A percentile compares a stretch with the other conserved stretches of the same genome.
phyloP scores from a whole-genome alignment of 192 early-diverging fungal genomes.

The Backusella morwellensis region DNA sequence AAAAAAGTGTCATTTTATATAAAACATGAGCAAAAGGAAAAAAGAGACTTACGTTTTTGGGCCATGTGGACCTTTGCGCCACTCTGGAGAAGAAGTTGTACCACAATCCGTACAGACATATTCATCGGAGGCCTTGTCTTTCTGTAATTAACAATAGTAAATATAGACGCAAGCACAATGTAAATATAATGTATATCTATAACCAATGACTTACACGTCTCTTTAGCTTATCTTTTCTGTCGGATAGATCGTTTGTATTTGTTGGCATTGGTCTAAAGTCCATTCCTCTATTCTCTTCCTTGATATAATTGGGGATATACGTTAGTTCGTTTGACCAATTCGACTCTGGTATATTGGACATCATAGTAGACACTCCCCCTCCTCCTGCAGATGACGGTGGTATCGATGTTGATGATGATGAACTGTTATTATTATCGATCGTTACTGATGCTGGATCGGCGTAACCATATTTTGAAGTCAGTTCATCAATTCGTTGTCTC shows the following conservation, averaged over 20 bases:
- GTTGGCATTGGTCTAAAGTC: not conserved
- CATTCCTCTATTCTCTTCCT: not conserved
- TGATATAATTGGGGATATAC: not conserved
- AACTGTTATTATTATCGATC: not conserved
- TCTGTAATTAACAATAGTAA: slow-evolving; percentile 27
- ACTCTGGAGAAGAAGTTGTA: slow-evolving; percentile 50
- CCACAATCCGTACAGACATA: slow-evolving; percentile 51
- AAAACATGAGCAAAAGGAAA: not conserved
- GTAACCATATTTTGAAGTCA: slow-evolving; percentile 18
- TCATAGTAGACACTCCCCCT: not conserved
- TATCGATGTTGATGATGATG: not conserved
- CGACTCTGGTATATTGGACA: not conserved
- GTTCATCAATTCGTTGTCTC: slow-evolving; percentile 28
- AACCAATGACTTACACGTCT: not conserved
- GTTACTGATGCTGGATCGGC: not conserved
- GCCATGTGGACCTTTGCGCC: slow-evolving; percentile 45
- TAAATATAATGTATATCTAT: not conserved
- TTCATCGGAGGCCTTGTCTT: slow-evolving; percentile 41
- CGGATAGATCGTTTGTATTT: not conserved
- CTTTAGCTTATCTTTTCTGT: slow-evolving; percentile 22
- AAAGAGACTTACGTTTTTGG: slow-evolving; percentile 43
- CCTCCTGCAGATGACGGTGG: not conserved
- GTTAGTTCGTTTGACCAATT: not conserved
- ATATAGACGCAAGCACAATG: not conserved
- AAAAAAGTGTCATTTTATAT: slow-evolving; percentile 13